Evolutionary conservation across 1,284 basidiomycete genomes (phyloP).

Genomic region (Ceratobasidium sp.): DNA sequence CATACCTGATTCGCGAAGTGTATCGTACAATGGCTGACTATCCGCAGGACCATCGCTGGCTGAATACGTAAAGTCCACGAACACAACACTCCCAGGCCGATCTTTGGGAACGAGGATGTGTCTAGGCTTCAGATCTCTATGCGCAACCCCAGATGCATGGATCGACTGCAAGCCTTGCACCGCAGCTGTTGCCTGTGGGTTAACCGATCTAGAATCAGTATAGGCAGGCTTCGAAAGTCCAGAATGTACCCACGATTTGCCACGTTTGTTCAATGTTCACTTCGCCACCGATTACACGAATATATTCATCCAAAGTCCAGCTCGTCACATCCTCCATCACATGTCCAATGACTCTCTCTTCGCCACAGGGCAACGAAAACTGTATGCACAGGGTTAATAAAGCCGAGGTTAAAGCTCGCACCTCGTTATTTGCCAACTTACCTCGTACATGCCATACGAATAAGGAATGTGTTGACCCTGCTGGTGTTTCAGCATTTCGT

Average conservation of each 20-base stretch:
- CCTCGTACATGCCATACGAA: slow-evolving; percentile 38
- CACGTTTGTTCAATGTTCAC: slow-evolving; percentile 34
- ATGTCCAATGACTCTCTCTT: slow-evolving; percentile 37
- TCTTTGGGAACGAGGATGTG: slow-evolving; percentile 38
- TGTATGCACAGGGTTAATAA: slow-evolving; percentile 13
- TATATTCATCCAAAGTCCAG: slow-evolving; percentile 36
- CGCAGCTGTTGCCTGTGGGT: slow-evolving; percentile 24
- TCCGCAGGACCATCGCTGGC: slow-evolving; percentile 37
- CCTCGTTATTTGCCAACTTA: background rate
- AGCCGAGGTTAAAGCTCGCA: slow-evolving; percentile 8
- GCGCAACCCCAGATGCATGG: slow-evolving; percentile 34
- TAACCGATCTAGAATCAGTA: slow-evolving; percentile 17
- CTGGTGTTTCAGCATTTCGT: slow-evolving; percentile 34
- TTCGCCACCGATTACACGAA: slow-evolving; percentile 33
- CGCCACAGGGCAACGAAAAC: slow-evolving; percentile 37
- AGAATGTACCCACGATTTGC: slow-evolving; percentile 32
- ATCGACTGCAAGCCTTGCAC: slow-evolving; percentile 27
- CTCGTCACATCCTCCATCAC: slow-evolving; percentile 39
- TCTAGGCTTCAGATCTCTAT: slow-evolving; percentile 38
- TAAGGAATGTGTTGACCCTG: slow-evolving; percentile 36
- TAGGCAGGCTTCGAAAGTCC: background rate
- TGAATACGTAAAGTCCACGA: slow-evolving; percentile 38
- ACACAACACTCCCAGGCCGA: slow-evolving; percentile 35
- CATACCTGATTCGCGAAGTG: slow-evolving; percentile 35
- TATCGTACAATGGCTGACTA: slow-evolving; percentile 35